Base-by-base conservation (phyloP, 345 rosid species). In the Citrus mangshanensis region DNA sequence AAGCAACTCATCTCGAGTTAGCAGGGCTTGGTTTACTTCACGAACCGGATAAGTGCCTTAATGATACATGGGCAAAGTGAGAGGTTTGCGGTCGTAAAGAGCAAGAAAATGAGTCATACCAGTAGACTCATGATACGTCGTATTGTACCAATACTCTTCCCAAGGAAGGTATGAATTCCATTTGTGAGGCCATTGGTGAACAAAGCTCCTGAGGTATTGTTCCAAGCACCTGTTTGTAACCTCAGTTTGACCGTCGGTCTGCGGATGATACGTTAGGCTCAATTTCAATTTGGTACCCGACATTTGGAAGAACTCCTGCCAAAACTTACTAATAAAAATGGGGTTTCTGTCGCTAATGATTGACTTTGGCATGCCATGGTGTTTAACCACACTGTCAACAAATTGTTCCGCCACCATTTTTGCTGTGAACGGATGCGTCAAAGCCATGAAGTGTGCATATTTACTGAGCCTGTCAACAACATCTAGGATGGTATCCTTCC, bases 91-190 rank as follows among this genome's bases (percentile, higher is more conserved):
- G 19, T 21, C 28, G 38, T 75, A 75, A 1, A 75, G 7, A 46
- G 46, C 62, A 42, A 54, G 22, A 42, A 75, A 75, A 9, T 0
- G 62, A 7, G 70, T 42, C 78, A 75, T 75, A 3, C 71, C 28
- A 5, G 9, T 63, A 8, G 78, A 63, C 6, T 60, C 27, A 30
- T 75, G 72, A 4, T 63, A 75, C 9, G 30, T 27, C 0, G 42
- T 75, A 25, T 75, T 75, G 28, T 63, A 75, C 72, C 78, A 75
- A 24, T 24, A 65, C 61, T 64, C 61, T 13, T 28, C 78, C 78
- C 61, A 75, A 7, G 78, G 78, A 18, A 75, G 61, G 19, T 37
- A 27, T 6, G 42, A 14, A 24, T 4, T 5, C 62, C 62, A 75
- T 0, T 55, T 77, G 4, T 37, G 4, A 3, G 73, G 66, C 16